Percentiles rank a stretch among this genome's conserved stretches.
These are phyloP conservation scores for Malbranchea zuffiana DNA, from an alignment of 2,329 filamentous ascomycete species.

Conservation along the genomic window DNA sequence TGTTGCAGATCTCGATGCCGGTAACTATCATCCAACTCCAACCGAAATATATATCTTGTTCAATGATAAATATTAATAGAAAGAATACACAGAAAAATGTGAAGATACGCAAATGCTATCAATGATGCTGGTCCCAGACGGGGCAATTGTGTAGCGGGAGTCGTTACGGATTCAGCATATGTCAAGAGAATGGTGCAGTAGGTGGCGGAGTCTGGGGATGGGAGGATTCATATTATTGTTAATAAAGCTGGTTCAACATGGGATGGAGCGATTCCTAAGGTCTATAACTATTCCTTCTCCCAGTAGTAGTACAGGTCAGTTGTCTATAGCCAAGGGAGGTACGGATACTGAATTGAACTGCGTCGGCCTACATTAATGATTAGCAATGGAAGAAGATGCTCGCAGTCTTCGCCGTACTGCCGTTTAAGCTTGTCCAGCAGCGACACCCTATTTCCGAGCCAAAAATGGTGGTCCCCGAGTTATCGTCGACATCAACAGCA, in stretches of 20 bases:
- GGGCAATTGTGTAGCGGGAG: conserved; percentile 64
- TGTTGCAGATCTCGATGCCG: conserved; percentile 68
- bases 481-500: conserved; percentile 76
- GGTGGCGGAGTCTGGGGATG: conserved; percentile 67
- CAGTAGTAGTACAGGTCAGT: too few relatives aligned
- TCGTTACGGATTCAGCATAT: conserved; percentile 62
- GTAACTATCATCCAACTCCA: conserved; percentile 44
- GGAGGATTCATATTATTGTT: conserved; percentile 83
- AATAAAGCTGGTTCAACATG: conserved; percentile 90
- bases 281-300: too few relatives aligned
- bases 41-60: too few relatives aligned
- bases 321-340: too few relatives aligned
- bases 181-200: conserved; percentile 60
- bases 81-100: conserved; percentile 51
- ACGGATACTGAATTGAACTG: too few relatives aligned
- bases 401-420: conserved; percentile 70
- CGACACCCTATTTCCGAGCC: conserved; percentile 78
- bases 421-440: conserved; percentile 74
- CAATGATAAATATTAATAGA: too few relatives aligned
- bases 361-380: too few relatives aligned
- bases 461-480: conserved; percentile 67
- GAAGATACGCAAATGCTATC: conserved; percentile 59
- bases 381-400: conserved; percentile 88
- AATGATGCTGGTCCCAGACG: conserved; percentile 50
- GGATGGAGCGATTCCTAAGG: conserved; percentile 85